Base-by-base conservation (phyloP, 306 rosid species). In the Betula pendula region DNA sequence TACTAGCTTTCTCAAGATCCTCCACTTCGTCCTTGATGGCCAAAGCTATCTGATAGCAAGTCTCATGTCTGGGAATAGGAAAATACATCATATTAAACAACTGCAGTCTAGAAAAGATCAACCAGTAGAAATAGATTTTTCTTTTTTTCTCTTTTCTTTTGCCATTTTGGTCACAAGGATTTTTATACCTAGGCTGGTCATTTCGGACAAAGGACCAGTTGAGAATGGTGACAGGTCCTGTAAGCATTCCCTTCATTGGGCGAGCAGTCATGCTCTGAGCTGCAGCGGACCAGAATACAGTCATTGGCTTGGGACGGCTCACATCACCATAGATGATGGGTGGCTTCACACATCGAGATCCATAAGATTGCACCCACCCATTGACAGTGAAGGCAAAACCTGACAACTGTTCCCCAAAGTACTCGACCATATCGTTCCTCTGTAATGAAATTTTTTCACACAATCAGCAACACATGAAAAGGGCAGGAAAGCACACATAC, bases 241-340 rank as follows among this genome's bases (percentile, higher is more conserved):
- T 93, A 86, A 93, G 98, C 98, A 93, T 93, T 81, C 98, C 98
- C 92, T 93, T 93, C 98, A 93, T 93, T 82, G 97, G 96, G 58
- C 89, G 89, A 20, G 81, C 75, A 13, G 89, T 85, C 86, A 85
- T 60, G 75, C 86, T 79, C 78, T 85, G 89, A 53, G 89, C 89
- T 13, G 75, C 10, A 12, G 81, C 76, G 72, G 89, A 85, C 89
- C 89, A 85, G 82, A 75, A 85, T 33, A 85, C 86, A 0, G 97
- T 93, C 97, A 93, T 93, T 48, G 98, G 58, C 65, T 93, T 93
- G 80, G 98, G 95, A 81, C 98, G 98, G 87, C 98, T 93, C 67
- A 93, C 98, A 80, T 93, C 98, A 81, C 98, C 98, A 2, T 86
- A 93, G 86, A 93, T 93, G 87, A 93, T 93, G 68, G 98, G 98